Evolutionary conservation across 768 basidiomycete genomes (phyloP), one percentile per base, ranked within the genome.

Genomic region (Russula sp.): DNA sequence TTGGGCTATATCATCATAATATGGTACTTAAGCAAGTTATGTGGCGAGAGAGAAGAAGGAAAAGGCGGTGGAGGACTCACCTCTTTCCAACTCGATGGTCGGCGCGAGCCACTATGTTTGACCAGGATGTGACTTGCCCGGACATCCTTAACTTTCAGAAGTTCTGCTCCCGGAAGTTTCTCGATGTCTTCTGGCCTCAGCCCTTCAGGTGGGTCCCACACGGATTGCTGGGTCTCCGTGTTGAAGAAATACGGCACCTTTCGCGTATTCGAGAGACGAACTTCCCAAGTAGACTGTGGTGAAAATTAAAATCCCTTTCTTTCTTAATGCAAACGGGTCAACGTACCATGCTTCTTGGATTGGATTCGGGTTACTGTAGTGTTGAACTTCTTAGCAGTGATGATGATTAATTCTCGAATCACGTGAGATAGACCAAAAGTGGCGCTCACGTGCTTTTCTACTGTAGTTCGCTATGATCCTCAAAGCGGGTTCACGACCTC

Each of bases 41-140:
- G n/a, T 26, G 7, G 20, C 50, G 48, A 50, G 38, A 54, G 53
- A 65, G 50, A 40, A 44, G 18, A 62, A 22, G 10, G n/a, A 60
- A 50, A 52, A 44, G 40, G 32, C 11, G 11, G 34, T 6, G 34
- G 38, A 56, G 78, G 14, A 74, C 84, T 62, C 69, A 88, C 90
- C 79, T 90, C 88, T 74, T 89, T 90, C 90, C 90, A 91, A 73
- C 89, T 92, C 48, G 88, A 83, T 38, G 90, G 86, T 30, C 89
- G 80, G 64, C 90, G 78, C 73, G 90, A 92, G 5, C 81, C 88
- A 56, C 78, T 80, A 76, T 98, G 95, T 78, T 99, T 99, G 66
- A 98, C 88, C 62, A 99, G 77, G 66, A 99, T 79, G 79, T 99
- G 97, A 72, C 92, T 94, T n/a, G 94, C 96, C 56, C 93, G 84